phyloP scores from a whole-genome alignment of 2,329 filamentous ascomycete genomes.

The Aphanocladium album region DNA sequence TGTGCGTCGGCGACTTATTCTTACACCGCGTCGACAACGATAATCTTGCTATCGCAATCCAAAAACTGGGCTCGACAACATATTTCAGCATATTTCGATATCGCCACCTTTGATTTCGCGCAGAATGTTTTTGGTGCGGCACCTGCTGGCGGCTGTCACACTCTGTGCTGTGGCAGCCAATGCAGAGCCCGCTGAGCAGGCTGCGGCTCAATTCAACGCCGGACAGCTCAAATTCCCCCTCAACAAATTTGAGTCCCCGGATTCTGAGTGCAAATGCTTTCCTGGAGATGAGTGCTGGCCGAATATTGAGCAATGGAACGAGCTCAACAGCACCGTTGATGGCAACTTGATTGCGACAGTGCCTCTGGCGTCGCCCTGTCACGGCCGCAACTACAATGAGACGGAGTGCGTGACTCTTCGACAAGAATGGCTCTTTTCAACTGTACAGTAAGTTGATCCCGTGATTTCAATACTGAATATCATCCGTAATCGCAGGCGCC shows the following conservation, averaged over 20 bases:
- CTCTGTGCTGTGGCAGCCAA: background rate
- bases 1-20: background rate
- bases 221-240: background rate
- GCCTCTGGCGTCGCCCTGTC: slow-evolving; percentile 47
- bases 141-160: background rate
- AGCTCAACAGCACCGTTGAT: slow-evolving; percentile 3
- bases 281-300: slow-evolving; percentile 1
- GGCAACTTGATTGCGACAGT: slow-evolving; percentile 45
- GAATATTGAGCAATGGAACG: background rate
- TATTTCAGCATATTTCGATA: background rate
- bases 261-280: slow-evolving; percentile 12
- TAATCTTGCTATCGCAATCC: background rate
- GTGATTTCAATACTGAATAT: background rate
- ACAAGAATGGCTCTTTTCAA: slow-evolving; percentile 24
- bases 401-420: slow-evolving; percentile 33
- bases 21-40: background rate
- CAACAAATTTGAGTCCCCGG: background rate
- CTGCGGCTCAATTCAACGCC: background rate
- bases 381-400: slow-evolving; percentile 38
- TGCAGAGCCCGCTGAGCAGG: background rate
- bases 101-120: background rate
- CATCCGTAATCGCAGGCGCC: too few species aligned
- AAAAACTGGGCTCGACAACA: background rate
- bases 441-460: slow-evolving; percentile 24
- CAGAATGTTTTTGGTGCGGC: background rate